Evolutionary conservation across 1,284 basidiomycete species (phyloP).

Genomic region (Porphyrellus sp.): DNA sequence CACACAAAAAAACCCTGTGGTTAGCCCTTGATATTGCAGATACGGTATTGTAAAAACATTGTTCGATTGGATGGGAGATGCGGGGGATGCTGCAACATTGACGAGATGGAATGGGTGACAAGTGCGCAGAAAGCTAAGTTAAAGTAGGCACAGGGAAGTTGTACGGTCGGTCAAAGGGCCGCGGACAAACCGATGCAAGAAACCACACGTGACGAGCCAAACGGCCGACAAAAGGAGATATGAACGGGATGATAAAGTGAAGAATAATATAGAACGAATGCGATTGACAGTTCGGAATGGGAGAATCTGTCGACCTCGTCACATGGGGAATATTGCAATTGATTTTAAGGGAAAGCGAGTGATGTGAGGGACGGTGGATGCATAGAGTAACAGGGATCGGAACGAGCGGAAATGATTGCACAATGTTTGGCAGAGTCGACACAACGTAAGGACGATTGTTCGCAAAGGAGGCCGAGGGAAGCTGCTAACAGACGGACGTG

Average conservation of each 20-base stretch:
- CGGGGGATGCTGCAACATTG: conserved; percentile 49
- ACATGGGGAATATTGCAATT: conserved; percentile 36
- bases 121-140: conserved; percentile 34
- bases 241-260: conserved; percentile 58
- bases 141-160: conserved; percentile 33
- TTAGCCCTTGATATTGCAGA: conserved; percentile 32
- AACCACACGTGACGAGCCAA: conserved; percentile 37
- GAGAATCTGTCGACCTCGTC: conserved; percentile 44
- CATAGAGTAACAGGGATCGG: conserved; percentile 45
- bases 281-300: conserved; percentile 35
- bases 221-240: conserved; percentile 34
- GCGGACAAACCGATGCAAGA: conserved; percentile 35
- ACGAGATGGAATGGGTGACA: conserved; percentile 40
- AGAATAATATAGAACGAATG: conserved; percentile 71
- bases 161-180: conserved; percentile 29
- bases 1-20: conserved; percentile 13
- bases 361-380: conserved; percentile 45
- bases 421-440: conserved; percentile 37
- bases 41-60: conserved; percentile 39
- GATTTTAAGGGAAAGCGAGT: conserved; percentile 40
- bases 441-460: conserved; percentile 17
- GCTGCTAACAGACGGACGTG: conserved; percentile 15
- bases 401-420: conserved; percentile 50
- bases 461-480: conserved; percentile 34
- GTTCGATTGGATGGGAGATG: conserved; percentile 41